Percentiles rank a stretch among this genome's conserved stretches.
phyloP scores from a whole-genome alignment of 2,329 filamentous ascomycete genomes.

The Neonectria faginata region DNA sequence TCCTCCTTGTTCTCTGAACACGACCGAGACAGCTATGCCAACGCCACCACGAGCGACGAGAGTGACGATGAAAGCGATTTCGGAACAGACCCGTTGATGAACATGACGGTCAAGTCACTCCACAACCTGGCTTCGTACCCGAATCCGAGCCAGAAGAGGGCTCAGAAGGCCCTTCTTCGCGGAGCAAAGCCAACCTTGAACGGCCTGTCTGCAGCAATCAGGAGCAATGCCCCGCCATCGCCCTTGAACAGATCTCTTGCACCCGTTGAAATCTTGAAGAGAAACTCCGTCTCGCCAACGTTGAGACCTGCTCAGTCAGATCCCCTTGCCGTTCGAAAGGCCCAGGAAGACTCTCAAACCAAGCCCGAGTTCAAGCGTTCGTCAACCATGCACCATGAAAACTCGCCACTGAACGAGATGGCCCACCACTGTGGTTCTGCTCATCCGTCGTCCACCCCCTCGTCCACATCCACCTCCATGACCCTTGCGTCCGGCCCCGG shows the following conservation, averaged over 20 bases:
- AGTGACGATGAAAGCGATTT: constrained; percentile 48
- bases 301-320: constrained; percentile 30
- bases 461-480: constrained; percentile 21
- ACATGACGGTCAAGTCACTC: constrained; percentile 60
- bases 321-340: constrained; percentile 17
- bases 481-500: constrained; percentile 53
- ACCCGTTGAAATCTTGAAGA: constrained; percentile 26
- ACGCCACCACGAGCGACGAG: constrained; percentile 43
- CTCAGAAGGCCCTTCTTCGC: constrained; percentile 59
- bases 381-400: constrained; percentile 20
- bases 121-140: constrained; percentile 67
- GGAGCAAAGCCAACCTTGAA: constrained; percentile 43
- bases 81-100: constrained; percentile 50
- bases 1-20: constrained; percentile 35
- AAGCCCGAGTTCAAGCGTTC: constrained; percentile 21
- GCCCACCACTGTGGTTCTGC: constrained; percentile 31
- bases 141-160: constrained; percentile 65
- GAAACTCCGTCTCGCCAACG: constrained; percentile 12
- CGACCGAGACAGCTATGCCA: constrained; percentile 33
- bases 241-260: constrained; percentile 20
- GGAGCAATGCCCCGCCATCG: constrained; percentile 30
- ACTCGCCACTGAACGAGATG: constrained; percentile 28
- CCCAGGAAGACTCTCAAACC: constrained; percentile 27
- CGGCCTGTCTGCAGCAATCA: constrained; percentile 26
- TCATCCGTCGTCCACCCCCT: constrained; percentile 24